These are phyloP conservation scores for Talaromyces amestolkiae DNA, from an alignment of 2,329 filamentous ascomycete genomes.

Conservation along the genomic window DNA sequence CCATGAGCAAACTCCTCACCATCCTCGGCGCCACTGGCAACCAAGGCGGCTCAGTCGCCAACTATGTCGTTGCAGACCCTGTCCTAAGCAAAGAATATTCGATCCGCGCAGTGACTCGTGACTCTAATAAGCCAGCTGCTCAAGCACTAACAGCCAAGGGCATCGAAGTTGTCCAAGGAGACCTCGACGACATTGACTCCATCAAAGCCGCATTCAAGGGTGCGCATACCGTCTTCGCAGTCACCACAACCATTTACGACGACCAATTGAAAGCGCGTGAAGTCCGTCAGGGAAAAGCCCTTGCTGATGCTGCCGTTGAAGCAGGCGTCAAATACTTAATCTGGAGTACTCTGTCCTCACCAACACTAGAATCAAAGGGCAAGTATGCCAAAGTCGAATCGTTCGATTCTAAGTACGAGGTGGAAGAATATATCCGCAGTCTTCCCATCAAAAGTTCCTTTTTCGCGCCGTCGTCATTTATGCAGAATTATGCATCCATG, in stretches of 20 bases:
- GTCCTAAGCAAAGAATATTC: slow-evolving; percentile 49
- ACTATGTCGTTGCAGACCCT: slow-evolving; percentile 42
- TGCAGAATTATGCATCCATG: slow-evolving; percentile 47
- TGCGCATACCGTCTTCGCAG: slow-evolving; percentile 51
- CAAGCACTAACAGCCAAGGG: slow-evolving; percentile 47
- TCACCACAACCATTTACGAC: slow-evolving; percentile 43
- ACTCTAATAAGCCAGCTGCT: slow-evolving; percentile 45
- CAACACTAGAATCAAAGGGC: slow-evolving; percentile 31
- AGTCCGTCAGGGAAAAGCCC: slow-evolving; percentile 25
- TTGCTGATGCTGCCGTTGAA: slow-evolving; percentile 32
- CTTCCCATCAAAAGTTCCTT: slow-evolving; percentile 53
- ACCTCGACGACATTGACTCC: slow-evolving; percentile 50
- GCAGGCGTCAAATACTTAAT: slow-evolving; percentile 31
- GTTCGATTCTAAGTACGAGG: slow-evolving; percentile 58
- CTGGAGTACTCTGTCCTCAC: slow-evolving; percentile 28
- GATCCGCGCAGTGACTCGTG: slow-evolving; percentile 57
- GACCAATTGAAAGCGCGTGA: slow-evolving; percentile 29
- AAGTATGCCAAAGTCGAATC: slow-evolving; percentile 41
- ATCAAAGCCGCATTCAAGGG: slow-evolving; percentile 47
- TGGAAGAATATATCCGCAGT: slow-evolving; percentile 54
- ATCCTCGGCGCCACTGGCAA: slow-evolving; percentile 61
- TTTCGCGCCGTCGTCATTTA: slow-evolving; percentile 55
- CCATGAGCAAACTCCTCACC: slow-evolving; percentile 41
- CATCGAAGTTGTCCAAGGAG: slow-evolving; percentile 53
- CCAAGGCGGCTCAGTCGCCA: slow-evolving; percentile 59